Conservation (phyloP, 2,329 filamentous ascomycete genomes). For the Aspergillus transmontanensis region DNA sequence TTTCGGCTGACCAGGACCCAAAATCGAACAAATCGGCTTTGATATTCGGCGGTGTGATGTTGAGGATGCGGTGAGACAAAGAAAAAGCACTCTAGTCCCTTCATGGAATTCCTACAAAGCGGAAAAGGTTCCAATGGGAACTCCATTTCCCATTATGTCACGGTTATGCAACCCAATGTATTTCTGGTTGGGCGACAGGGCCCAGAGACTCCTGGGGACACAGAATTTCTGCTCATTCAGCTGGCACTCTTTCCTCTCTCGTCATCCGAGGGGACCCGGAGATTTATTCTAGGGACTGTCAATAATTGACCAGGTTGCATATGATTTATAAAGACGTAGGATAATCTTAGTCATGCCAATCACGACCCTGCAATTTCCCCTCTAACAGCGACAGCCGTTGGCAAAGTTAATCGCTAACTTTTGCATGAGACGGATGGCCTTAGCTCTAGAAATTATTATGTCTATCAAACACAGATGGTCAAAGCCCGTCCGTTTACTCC, state of each 20-base stretch:
- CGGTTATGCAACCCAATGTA: not conserved
- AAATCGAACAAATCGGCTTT: not conserved
- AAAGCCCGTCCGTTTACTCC: not conserved
- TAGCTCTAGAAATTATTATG: not conserved
- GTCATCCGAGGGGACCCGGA: constrained; percentile 5
- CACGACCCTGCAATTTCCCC: not conserved
- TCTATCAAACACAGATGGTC: not conserved
- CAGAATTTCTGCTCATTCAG: not conserved
- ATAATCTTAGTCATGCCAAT: not conserved
- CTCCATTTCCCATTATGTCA: not conserved
- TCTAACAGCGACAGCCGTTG: not conserved
- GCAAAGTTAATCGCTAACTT: not conserved
- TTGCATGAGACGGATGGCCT: not conserved
- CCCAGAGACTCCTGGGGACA: not conserved
- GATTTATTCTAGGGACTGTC: not conserved
- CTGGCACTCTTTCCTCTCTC: not conserved
- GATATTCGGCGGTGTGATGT: constrained; percentile 9
- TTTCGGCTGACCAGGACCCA: not conserved
- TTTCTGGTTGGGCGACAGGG: not conserved
- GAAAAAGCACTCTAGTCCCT: not conserved
- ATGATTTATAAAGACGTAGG: not conserved
- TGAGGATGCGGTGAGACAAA: constrained; percentile 9
- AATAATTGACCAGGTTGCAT: constrained; percentile 1
- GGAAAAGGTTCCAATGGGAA: not conserved
- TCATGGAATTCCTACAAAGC: not conserved